Conservation (phyloP, 164 flowering plant species). For the Stephania japonica region DNA sequence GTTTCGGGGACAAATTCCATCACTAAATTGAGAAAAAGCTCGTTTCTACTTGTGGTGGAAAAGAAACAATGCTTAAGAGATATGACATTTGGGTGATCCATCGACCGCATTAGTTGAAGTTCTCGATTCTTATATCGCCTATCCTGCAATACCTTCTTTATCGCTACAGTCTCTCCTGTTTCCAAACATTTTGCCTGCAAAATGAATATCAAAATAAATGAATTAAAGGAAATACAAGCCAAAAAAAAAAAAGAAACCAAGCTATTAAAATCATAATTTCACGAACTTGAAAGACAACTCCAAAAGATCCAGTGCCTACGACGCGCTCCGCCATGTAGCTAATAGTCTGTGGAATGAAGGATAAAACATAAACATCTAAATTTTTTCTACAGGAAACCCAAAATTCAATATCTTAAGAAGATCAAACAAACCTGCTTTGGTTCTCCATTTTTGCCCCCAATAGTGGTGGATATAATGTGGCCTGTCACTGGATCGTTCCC, state of each 20-base stretch:
- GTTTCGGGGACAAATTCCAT: slow-evolving; percentile 97
- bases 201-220: no score
- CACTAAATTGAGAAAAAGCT: slow-evolving; percentile 83
- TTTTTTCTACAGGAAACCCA: not conserved
- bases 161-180: slow-evolving; percentile 84
- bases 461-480: slow-evolving; percentile 86
- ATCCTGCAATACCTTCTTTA: slow-evolving; percentile 92
- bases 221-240: not conserved
- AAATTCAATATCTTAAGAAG: not conserved
- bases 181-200: slow-evolving; percentile 89
- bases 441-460: slow-evolving; percentile 96
- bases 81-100: slow-evolving; percentile 92
- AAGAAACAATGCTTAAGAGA: slow-evolving; percentile 88
- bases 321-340: slow-evolving; percentile 98
- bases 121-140: slow-evolving; percentile 91
- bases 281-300: slow-evolving; percentile 81
- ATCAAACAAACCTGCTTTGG: slow-evolving; percentile 53
- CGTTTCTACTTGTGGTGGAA: slow-evolving; percentile 84
- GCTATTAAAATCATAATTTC: not conserved
- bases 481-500: slow-evolving; percentile 80
- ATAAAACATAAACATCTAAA: not conserved
- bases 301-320: slow-evolving; percentile 94
- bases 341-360: slow-evolving; percentile 58
- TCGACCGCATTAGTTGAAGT: slow-evolving; percentile 81
- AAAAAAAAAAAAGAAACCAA: not conserved